Evolutionary conservation across 352 stramenopile genomes (phyloP).

Genomic region (Globisporangium perplexum): DNA sequence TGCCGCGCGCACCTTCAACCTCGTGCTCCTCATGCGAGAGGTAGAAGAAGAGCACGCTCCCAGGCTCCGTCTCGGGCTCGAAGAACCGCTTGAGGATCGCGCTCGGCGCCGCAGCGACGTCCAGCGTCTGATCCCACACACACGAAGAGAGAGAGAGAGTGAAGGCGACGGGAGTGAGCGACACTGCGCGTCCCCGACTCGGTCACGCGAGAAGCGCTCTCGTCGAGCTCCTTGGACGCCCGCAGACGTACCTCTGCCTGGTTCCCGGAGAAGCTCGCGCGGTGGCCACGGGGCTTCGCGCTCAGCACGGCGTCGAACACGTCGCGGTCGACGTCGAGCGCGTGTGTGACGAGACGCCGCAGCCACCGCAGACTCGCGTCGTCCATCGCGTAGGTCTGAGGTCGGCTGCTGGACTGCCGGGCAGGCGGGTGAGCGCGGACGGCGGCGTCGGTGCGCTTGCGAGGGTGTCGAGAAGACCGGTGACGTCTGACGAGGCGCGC

Average conservation of each 20-base stretch:
- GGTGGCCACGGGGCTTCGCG: conserved; percentile 22
- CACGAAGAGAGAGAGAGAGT: not conserved
- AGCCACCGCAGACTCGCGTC: conserved; percentile 50
- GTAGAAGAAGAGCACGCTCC: conserved; percentile 77
- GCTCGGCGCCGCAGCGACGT: conserved; percentile 17
- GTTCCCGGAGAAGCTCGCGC: conserved; percentile 24
- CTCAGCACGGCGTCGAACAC: conserved; percentile 53
- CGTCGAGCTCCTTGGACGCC: not conserved
- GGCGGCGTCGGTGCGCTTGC: too few species aligned
- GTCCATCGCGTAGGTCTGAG: too few species aligned
- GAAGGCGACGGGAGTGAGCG: too few species aligned
- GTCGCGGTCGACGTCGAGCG: conserved; percentile 47
- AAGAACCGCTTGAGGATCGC: conserved; percentile 60
- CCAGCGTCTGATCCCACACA: conserved; percentile 12
- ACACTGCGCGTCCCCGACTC: too few species aligned
- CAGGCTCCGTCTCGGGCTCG: conserved; percentile 36
- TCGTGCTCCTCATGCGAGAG: conserved; percentile 58
- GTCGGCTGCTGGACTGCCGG: too few species aligned
- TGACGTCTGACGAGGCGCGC: too few species aligned
- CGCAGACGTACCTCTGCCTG: conserved; percentile 23
- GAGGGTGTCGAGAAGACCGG: too few species aligned
- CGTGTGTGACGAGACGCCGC: conserved; percentile 48
- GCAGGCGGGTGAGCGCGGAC: too few species aligned
- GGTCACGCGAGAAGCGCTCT: too few species aligned
- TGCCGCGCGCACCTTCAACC: conserved; percentile 35